Percentiles rank a stretch among this genome's conserved stretches.
phyloP scores from a whole-genome alignment of 176 grass and related monocot genomes.

The Dactylis glomerata region DNA sequence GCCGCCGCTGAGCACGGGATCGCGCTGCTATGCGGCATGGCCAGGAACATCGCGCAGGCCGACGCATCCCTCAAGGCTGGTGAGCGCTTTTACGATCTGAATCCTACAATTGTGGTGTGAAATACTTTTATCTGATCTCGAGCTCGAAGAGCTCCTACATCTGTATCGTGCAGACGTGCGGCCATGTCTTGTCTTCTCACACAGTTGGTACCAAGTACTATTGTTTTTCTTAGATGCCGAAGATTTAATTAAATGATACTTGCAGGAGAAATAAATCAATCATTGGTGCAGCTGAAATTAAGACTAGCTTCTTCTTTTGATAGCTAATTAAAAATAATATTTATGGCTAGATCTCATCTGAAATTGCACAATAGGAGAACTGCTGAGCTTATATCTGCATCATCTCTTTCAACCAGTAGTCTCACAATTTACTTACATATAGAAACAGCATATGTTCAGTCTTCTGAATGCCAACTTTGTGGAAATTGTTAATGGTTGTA shows the following conservation, averaged over 20 bases:
- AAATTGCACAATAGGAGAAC: background rate
- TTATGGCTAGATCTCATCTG: background rate
- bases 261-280: background rate
- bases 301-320: background rate
- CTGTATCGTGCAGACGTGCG: conserved; percentile 5
- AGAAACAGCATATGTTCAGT: background rate
- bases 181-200: background rate
- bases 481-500: background rate
- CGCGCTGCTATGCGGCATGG: conserved; percentile 70
- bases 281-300: background rate
- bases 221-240: background rate
- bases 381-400: background rate
- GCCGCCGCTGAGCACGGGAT: conserved; percentile 81
- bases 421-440: background rate
- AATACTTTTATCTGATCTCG: too few relatives aligned
- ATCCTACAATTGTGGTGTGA: too few relatives aligned
- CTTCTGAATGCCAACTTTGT: background rate
- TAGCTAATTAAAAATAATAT: background rate
- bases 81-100: background rate
- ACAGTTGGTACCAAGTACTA: background rate
- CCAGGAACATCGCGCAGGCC: conserved; percentile 75
- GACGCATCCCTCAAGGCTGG: conserved; percentile 79
- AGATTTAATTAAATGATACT: background rate
- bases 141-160: background rate
- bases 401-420: background rate